phyloP scores from a whole-genome alignment of 2,329 filamentous ascomycete genomes.

The Didymosphaeria variabile region DNA sequence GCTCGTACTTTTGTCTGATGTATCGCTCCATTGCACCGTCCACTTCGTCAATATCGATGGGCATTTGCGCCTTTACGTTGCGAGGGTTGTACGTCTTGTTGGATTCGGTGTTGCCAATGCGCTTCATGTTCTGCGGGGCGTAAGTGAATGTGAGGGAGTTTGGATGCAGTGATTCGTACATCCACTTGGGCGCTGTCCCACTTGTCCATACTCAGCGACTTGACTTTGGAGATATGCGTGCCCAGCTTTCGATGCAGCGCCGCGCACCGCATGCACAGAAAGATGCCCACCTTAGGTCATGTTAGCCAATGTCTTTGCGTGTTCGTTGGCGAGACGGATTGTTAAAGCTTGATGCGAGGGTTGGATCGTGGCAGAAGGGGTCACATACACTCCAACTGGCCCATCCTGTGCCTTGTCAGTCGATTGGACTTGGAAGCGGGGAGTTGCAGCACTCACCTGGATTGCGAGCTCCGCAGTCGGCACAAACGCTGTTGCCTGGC shows the following conservation, averaged over 20 bases:
- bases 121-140: constrained; percentile 82
- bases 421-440: constrained; percentile 6
- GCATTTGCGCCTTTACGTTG: constrained; percentile 82
- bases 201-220: constrained; percentile 97
- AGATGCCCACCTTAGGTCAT: constrained; percentile 79
- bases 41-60: constrained; percentile 89
- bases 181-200: constrained; percentile 97
- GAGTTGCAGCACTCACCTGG: constrained; percentile 71
- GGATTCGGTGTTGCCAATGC: constrained; percentile 83
- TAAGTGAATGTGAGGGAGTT: constrained; percentile 23
- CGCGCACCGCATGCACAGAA: constrained; percentile 97
- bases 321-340: constrained; percentile 10
- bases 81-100: constrained; percentile 91
- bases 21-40: constrained; percentile 95
- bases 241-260: constrained; percentile 94
- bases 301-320: constrained; percentile 26
- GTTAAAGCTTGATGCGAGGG: neutral
- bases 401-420: constrained; percentile 72
- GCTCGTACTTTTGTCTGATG: constrained; percentile 92
- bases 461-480: constrained; percentile 90
- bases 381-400: constrained; percentile 93
- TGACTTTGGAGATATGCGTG: constrained; percentile 98
- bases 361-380: neutral
- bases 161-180: constrained; percentile 62
- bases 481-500: constrained; percentile 90